Percentiles rank a stretch among this genome's conserved stretches.
Evolutionary conservation across 768 basidiomycete species (phyloP).

Genomic region (Podaxis pistillaris): DNA sequence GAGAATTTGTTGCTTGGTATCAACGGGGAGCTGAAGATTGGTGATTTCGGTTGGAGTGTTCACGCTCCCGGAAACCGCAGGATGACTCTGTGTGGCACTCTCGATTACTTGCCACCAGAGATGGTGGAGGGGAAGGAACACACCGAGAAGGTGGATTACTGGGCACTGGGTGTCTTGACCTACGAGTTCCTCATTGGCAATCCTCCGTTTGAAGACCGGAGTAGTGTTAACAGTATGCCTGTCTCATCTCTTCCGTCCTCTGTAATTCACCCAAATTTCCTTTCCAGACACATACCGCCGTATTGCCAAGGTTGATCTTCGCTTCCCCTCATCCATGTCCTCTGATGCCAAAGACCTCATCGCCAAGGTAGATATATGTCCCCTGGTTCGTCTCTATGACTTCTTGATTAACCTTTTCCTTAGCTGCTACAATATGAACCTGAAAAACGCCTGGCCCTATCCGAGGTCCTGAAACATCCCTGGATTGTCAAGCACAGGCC

Average conservation of each 20-base stretch:
- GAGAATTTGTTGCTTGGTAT: constrained; percentile 94
- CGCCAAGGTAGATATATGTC: constrained; percentile 41
- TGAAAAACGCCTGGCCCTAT: constrained; percentile 68
- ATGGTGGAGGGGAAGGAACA: constrained; percentile 96
- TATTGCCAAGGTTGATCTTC: constrained; percentile 85
- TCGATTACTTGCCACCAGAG: constrained; percentile 97
- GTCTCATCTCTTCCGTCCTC: not conserved
- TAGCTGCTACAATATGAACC: constrained; percentile 87
- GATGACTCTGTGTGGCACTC: constrained; percentile 90
- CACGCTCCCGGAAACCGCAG: constrained; percentile 91
- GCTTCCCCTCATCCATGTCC: constrained; percentile 57
- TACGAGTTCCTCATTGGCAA: constrained; percentile 92
- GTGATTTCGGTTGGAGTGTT: constrained; percentile 98
- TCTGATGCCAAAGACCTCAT: constrained; percentile 69
- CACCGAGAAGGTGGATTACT: constrained; percentile 87
- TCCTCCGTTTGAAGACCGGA: constrained; percentile 80
- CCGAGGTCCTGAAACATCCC: constrained; percentile 76
- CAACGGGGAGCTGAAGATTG: constrained; percentile 97
- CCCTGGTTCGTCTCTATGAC: constrained; percentile 12
- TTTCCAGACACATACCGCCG: constrained; percentile 80
- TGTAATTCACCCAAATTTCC: constrained; percentile 2
- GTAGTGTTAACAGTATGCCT: constrained; percentile 67
- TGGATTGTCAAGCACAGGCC: constrained; percentile 79
- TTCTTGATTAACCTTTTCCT: constrained; percentile 26
- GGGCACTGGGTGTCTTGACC: constrained; percentile 95